Evolutionary conservation across 1,284 basidiomycete genomes (phyloP).

Genomic region (Gomphus sp.): DNA sequence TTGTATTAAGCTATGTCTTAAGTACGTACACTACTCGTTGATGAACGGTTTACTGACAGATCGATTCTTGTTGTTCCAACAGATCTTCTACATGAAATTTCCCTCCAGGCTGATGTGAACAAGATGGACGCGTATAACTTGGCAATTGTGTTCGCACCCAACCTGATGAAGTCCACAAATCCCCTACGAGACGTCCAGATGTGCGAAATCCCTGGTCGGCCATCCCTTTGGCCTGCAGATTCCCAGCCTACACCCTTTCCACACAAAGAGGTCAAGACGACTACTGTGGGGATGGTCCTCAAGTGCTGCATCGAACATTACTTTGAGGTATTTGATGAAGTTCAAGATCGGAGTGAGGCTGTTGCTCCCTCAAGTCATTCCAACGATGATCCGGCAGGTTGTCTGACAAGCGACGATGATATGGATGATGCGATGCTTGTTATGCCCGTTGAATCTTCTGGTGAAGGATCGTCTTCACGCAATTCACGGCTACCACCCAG

Average conservation of each 20-base stretch:
- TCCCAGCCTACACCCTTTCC: background rate
- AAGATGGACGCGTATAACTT: conserved; percentile 81
- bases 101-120: conserved; percentile 53
- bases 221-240: conserved; percentile 17
- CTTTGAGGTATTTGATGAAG: conserved; percentile 78
- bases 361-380: conserved; percentile 24
- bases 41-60: background rate
- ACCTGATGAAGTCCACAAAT: conserved; percentile 60
- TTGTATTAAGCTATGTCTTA: conserved; percentile 61
- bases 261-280: conserved; percentile 19
- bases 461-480: conserved; percentile 11
- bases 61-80: background rate
- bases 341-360: conserved; percentile 57
- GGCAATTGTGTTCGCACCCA: conserved; percentile 69
- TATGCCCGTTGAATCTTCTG: conserved; percentile 41
- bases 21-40: conserved; percentile 38
- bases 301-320: conserved; percentile 74
- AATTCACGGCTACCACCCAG: conserved; percentile 12
- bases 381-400: background rate
- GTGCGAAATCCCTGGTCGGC: conserved; percentile 48
- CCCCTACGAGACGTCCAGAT: conserved; percentile 65
- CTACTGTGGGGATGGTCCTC: conserved; percentile 65
- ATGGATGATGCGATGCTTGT: conserved; percentile 67
- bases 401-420: conserved; percentile 39
- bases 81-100: conserved; percentile 76